A percentile compares a stretch with the other conserved stretches of the same genome.
Evolutionary conservation across 1,139 yeast species (phyloP).

Genomic region (Meyerozyma carpophila): DNA sequence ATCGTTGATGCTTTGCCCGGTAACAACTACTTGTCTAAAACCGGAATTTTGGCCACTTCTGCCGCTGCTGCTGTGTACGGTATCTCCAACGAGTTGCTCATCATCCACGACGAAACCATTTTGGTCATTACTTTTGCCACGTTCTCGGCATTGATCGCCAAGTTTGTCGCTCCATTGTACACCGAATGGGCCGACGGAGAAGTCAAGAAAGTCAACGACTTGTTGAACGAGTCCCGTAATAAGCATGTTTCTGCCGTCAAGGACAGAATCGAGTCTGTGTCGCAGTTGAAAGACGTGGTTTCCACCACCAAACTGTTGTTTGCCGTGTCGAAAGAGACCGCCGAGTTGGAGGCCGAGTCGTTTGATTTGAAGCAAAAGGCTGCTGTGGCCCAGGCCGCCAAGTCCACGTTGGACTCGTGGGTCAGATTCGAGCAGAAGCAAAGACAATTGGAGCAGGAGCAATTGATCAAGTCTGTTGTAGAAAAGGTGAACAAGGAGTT

Average conservation of each 20-base stretch:
- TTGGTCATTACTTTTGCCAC: constrained; percentile 76
- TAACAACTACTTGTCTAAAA: constrained; percentile 79
- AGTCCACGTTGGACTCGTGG: constrained; percentile 96
- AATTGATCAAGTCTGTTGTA: constrained; percentile 80
- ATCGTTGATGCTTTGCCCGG: constrained; percentile 94
- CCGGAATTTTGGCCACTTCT: constrained; percentile 91
- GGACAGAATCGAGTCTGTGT: constrained; percentile 83
- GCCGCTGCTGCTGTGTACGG: constrained; percentile 94
- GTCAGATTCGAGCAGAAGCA: constrained; percentile 96
- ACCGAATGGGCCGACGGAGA: constrained; percentile 93
- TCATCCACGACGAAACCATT: constrained; percentile 90
- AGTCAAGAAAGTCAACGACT: constrained; percentile 73
- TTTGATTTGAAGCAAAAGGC: constrained; percentile 90
- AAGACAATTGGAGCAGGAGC: constrained; percentile 94
- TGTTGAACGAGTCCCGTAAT: constrained; percentile 82
- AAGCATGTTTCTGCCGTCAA: constrained; percentile 91
- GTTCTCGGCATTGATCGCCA: constrained; percentile 70
- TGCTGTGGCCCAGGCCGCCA: constrained; percentile 85
- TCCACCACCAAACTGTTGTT: constrained; percentile 86
- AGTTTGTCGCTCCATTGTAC: constrained; percentile 90
- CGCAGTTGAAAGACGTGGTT: constrained; percentile 88
- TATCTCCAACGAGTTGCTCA: constrained; percentile 86
- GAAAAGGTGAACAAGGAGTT: constrained; percentile 85
- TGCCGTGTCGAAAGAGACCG: constrained; percentile 94
- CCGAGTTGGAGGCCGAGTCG: constrained; percentile 87